These are phyloP conservation scores for Russula abietina DNA, from an alignment of 768 basidiomycete species.

Conservation along the genomic window DNA sequence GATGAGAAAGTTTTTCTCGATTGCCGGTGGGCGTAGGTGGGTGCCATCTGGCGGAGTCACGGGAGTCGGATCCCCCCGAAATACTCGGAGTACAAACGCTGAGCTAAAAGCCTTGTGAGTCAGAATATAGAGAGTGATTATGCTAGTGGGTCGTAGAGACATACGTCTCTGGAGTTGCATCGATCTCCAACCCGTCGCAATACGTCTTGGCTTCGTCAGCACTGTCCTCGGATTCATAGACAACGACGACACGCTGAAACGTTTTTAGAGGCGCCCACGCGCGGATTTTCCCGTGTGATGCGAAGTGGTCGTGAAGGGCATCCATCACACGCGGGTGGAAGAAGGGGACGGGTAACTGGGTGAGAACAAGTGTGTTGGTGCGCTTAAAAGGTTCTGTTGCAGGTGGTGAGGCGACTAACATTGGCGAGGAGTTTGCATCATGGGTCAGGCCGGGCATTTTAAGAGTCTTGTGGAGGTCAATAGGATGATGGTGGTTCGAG, in stretches of 20 bases:
- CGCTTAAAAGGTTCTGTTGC: conserved; percentile 24
- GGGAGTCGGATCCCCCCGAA: conserved; percentile 67
- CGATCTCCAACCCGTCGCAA: conserved; percentile 59
- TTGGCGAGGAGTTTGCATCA: conserved; percentile 4
- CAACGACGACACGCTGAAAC: conserved; percentile 77
- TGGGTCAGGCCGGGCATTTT: conserved; percentile 20
- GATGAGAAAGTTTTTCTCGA: conserved; percentile 94
- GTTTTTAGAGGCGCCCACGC: conserved; percentile 84
- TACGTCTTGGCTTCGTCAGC: conserved; percentile 62
- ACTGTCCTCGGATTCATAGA: conserved; percentile 57
- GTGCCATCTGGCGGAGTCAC: conserved; percentile 27
- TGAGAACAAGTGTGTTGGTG: conserved; percentile 85
- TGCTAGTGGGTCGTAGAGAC: neutral
- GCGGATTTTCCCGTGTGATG: conserved; percentile 71
- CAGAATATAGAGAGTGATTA: neutral
- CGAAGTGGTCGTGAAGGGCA: conserved; percentile 67
- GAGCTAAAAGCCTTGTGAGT: conserved; percentile 34
- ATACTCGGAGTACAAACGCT: conserved; percentile 55
- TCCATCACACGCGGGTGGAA: conserved; percentile 66
- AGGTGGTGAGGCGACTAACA: conserved; percentile 6
- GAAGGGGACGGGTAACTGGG: conserved; percentile 68
- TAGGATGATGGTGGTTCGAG: neutral
- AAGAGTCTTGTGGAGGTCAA: neutral
- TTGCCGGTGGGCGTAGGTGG: conserved; percentile 61
- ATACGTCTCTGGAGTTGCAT: conserved; percentile 48